These are phyloP conservation scores for Phyllachora maydis DNA, from an alignment of 2,329 filamentous ascomycete species.

Conservation along the genomic window DNA sequence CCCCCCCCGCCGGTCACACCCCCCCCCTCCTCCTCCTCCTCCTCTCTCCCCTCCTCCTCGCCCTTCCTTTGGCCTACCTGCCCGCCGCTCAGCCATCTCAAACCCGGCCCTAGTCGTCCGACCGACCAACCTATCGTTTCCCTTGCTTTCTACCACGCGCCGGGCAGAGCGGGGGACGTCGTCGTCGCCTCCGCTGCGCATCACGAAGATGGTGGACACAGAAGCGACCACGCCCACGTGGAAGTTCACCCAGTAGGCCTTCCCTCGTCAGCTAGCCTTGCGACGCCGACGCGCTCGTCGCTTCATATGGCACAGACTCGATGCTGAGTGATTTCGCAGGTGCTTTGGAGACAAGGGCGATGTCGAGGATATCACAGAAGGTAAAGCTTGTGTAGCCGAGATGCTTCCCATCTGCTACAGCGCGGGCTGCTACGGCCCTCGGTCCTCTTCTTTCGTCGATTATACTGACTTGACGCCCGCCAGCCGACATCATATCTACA, in stretches of 20 bases:
- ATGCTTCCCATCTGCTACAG: too few species aligned
- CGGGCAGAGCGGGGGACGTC: slow-evolving; percentile 9
- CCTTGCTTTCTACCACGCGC: slow-evolving; percentile 2
- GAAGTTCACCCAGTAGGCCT: slow-evolving; percentile 96
- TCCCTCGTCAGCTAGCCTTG: slow-evolving; percentile 1
- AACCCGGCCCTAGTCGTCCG: slow-evolving; percentile 3
- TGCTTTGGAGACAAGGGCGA: slow-evolving; percentile 99
- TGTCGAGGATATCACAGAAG: slow-evolving; percentile 97
- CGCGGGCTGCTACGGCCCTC: too few species aligned
- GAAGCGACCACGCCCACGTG: slow-evolving; percentile 88
- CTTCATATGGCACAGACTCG: neutral
- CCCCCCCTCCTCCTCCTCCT: neutral
- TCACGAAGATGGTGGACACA: slow-evolving; percentile 79
- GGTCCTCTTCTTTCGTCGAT: too few species aligned
- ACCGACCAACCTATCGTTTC: slow-evolving; percentile 2
- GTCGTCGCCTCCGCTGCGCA: slow-evolving; percentile 8
- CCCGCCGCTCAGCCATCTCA: slow-evolving; percentile 1
- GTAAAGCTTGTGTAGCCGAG: too few species aligned
- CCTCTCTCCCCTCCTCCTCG: neutral
- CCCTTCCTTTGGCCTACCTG: neutral
- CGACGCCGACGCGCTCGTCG: too few species aligned
- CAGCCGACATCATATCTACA: slow-evolving; percentile 80
- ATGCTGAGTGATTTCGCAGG: slow-evolving; percentile 23
- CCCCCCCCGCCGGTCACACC: too few species aligned
- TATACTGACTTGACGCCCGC: slow-evolving; percentile 5